Evolutionary conservation across 352 stramenopile genomes (phyloP), one percentile per base, ranked within the genome.

Genomic region (Thraustotheca clavata): DNA sequence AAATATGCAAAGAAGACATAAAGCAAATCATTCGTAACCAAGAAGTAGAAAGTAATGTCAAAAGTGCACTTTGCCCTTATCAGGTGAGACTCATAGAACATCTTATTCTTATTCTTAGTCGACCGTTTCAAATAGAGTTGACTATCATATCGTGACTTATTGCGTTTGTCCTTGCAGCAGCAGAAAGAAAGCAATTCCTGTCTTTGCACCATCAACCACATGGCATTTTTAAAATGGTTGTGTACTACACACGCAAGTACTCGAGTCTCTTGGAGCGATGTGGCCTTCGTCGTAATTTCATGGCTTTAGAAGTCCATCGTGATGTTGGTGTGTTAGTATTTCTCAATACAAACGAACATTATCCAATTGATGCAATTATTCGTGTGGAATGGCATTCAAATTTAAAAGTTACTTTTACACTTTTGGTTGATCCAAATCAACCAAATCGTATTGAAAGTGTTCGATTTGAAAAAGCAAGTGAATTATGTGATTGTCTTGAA

Each of bases 181-280:
- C 27, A 35, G 43, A 31, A 18, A 11, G 12, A 52, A 52, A 24
- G 43, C 12, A 35, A 52, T 31, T 52, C 1, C 34, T 18, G 11
- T 7, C 2, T 20, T 43, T 18, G 24, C 7, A 35, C 2, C 16
- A 43, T 16, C 38, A 20, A 43, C 38, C 20, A 52, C 43, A 31
- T 18, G 39, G 22, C 39, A 47, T 47, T 47, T 47, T 52, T 52
- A 3, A 22, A 9, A 65, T 65, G 57, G 57, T 43, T 32, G 29
- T 65, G 7, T 65, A 65, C 27, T 65, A 65, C 57, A 65, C 57
- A 31, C 46, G 31, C 5, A 52, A 55, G 39, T 65, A 43, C 57
- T 39, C 57, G 57, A 65, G 35, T 20, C 18, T 65, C 27, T 22
- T 65, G n/a, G 57, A 65, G 18, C 52, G 57, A 33, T 29, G 40